Evolutionary conservation across 768 basidiomycete species (phyloP).

Genomic region (Lentinula sp.): DNA sequence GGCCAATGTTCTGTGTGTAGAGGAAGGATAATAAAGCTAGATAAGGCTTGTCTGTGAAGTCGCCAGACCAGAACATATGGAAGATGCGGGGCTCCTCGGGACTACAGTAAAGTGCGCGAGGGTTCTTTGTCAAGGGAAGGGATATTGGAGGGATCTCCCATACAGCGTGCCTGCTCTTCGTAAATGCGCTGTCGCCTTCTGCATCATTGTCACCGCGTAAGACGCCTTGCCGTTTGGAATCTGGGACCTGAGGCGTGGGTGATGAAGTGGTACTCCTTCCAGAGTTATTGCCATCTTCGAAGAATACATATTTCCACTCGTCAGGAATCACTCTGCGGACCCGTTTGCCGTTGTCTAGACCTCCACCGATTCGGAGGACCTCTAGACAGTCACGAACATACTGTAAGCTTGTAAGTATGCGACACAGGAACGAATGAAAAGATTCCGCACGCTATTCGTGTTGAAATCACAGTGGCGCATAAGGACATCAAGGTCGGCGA

Average conservation of each 20-base stretch:
- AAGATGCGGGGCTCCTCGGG: slow-evolving; percentile 82
- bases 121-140: slow-evolving; percentile 43
- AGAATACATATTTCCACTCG: slow-evolving; percentile 85
- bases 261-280: neutral
- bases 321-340: slow-evolving; percentile 71
- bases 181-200: neutral
- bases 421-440: neutral
- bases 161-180: slow-evolving; percentile 52
- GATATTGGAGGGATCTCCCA: slow-evolving; percentile 49
- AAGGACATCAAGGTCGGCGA: slow-evolving; percentile 86
- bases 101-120: slow-evolving; percentile 69
- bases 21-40: slow-evolving; percentile 65
- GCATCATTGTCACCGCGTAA: slow-evolving; percentile 1
- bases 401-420: slow-evolving; percentile 30
- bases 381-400: slow-evolving; percentile 97
- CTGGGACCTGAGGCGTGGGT: neutral
- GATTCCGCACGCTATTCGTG: slow-evolving; percentile 55
- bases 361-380: slow-evolving; percentile 84
- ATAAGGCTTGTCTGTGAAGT: slow-evolving; percentile 76
- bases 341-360: slow-evolving; percentile 77
- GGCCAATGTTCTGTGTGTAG: slow-evolving; percentile 63
- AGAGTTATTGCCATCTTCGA: slow-evolving; percentile 37
- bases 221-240: neutral
- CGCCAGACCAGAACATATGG: slow-evolving; percentile 92
- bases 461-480: slow-evolving; percentile 94